Percentiles rank a stretch among this genome's conserved stretches.
Conservation (phyloP, 2,329 filamentous ascomycete species). For the Cladophialophora bantiana region DNA sequence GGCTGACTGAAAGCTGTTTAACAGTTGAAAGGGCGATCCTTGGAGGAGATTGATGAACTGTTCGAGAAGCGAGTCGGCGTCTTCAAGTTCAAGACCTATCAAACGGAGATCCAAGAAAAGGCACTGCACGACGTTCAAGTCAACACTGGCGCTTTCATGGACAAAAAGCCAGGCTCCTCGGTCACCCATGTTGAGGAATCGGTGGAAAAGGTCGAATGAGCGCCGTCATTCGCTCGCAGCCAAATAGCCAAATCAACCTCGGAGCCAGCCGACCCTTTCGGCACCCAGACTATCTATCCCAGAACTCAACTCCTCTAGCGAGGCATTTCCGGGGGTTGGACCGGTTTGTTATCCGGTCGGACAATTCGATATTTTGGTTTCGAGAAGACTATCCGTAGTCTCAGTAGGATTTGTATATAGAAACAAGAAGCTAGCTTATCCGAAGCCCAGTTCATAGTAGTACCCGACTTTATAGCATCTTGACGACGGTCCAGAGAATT, state of each 20-base stretch:
- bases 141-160: constrained; percentile 20
- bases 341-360: background rate
- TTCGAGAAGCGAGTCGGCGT: constrained; percentile 18
- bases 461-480: no score
- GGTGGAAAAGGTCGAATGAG: constrained; percentile 12
- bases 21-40: constrained; percentile 14
- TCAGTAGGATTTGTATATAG: background rate
- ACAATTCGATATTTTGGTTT: background rate
- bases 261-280: background rate
- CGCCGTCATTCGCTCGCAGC: background rate
- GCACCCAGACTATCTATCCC: background rate
- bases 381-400: background rate
- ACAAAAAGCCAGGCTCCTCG: constrained; percentile 11
- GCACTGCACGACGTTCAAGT: constrained; percentile 18
- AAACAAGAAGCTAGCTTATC: no score
- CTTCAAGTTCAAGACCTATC: constrained; percentile 22
- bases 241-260: background rate
- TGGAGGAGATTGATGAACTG: constrained; percentile 23
- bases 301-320: background rate
- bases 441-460: no score
- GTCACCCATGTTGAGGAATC: constrained; percentile 15
- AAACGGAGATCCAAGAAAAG: constrained; percentile 21
- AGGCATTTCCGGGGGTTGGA: background rate
- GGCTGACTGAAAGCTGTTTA: background rate
- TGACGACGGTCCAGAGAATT: no score